Base-by-base conservation (phyloP, 2,329 filamentous ascomycete species). In the Zalaria obscura region DNA sequence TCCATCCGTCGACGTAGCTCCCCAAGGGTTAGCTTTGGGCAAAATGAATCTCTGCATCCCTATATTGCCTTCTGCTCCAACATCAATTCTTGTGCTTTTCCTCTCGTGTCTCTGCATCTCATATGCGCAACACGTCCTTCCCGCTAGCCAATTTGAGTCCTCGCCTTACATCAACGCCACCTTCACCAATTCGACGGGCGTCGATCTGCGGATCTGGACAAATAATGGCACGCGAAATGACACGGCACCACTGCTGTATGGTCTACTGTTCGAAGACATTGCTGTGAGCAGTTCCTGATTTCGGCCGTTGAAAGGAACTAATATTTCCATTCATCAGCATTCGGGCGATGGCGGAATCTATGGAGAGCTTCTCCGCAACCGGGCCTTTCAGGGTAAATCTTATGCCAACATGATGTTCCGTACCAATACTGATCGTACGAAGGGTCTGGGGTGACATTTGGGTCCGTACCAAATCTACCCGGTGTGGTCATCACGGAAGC, bases 291-390 rank as follows among this genome's bases (percentile, higher is more conserved):
- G 38, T 39, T 26, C 27, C n/a, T n/a, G 7, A 32, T 32, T 32
- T 7, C 7, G 7, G 7, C n/a, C 29, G 29, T 32, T 7, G 7
- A 32, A 32, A 7, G n/a, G 18, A 18, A 18, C 18, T 18, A 18
- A 18, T 18, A 18, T 18, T 18, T 18, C 18, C 18, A 18, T 18
- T 18, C 18, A 18, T 18, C n/a, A 32, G 29, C 72, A 78, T 54
- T 76, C 73, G 1, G 76, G 77, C 2, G 78, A 82, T 50, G 77
- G 78, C 10, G 78, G 78, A 4, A 70, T 82, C 47, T 81, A 83
- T 52, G 78, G 74, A 38, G 76, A 83, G 53, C 56, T 82, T 42
- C 70, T 83, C 44, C 70, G 68, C 38, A 83, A 83, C 57, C 69
- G 76, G 39, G 78, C 76, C 11, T 80, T 83, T 50, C 78, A 82